Evolutionary conservation across 306 rosid genomes (phyloP).

Genomic region (Malus fusca): DNA sequence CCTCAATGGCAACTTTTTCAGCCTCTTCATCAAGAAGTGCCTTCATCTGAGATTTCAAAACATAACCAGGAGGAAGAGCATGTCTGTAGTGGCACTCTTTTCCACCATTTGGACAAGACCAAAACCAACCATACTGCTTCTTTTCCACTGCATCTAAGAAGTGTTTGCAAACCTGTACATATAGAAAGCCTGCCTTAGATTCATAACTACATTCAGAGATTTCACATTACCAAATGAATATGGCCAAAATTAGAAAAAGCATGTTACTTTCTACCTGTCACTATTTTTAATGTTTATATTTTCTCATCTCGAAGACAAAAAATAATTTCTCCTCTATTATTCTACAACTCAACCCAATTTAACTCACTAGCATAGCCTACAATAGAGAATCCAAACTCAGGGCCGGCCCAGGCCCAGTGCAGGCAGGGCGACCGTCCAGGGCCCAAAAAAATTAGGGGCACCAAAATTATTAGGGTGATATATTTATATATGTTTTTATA

Average conservation of each 20-base stretch:
- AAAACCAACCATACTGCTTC: constrained; percentile 97
- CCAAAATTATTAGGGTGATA: too few relatives aligned
- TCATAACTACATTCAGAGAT: not conserved
- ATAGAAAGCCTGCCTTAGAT: not conserved
- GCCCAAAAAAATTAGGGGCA: too few relatives aligned
- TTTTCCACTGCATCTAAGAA: constrained; percentile 84
- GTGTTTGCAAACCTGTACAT: constrained; percentile 38
- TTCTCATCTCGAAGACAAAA: not conserved
- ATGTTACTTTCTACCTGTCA: not conserved
- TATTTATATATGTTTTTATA: too few relatives aligned
- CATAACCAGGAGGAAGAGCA: constrained; percentile 94
- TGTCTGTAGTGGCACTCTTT: constrained; percentile 92
- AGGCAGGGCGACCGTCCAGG: too few relatives aligned
- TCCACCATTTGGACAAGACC: constrained; percentile 89
- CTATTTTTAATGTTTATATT: not conserved
- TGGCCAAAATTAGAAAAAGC: not conserved
- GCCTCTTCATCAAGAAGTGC: constrained; percentile 77
- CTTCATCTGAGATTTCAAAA: constrained; percentile 96
- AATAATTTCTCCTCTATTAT: not conserved
- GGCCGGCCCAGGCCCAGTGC: too few relatives aligned
- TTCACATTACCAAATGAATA: not conserved
- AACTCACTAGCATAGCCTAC: not conserved
- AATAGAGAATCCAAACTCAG: not conserved
- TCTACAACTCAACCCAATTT: not conserved
- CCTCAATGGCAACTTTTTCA: constrained; percentile 68